A percentile compares a stretch with the other conserved stretches of the same genome.
Conservation (phyloP, 139 green algal genomes). For the Chlorokybus atmophyticus region DNA sequence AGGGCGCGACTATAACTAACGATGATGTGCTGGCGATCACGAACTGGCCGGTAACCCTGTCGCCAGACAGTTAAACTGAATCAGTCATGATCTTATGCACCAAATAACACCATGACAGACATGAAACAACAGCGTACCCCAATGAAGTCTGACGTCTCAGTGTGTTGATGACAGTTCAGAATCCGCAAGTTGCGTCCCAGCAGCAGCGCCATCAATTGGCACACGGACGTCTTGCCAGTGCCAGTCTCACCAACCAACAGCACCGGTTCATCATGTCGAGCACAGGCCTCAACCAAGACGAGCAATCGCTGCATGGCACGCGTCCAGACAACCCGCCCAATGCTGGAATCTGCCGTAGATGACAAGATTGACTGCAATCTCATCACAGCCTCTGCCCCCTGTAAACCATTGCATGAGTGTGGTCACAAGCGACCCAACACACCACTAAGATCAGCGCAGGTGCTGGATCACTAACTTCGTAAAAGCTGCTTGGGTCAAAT, state of each 20-base stretch:
- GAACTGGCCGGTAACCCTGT: slow-evolving; percentile 16
- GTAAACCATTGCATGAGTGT: too few relatives aligned
- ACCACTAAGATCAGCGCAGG: too few relatives aligned
- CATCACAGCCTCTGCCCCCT: too few relatives aligned
- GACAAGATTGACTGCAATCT: too few relatives aligned
- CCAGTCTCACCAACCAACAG: slow-evolving; percentile 95
- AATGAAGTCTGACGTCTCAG: slow-evolving; percentile 92
- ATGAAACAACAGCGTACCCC: slow-evolving; percentile 29
- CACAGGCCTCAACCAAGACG: slow-evolving; percentile 46
- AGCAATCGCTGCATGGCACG: slow-evolving; percentile 79
- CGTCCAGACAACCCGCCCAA: slow-evolving; percentile 76
- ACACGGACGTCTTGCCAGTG: slow-evolving; percentile 93
- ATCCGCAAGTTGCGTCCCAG: slow-evolving; percentile 68
- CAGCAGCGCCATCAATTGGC: slow-evolving; percentile 77
- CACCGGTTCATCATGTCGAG: slow-evolving; percentile 69
- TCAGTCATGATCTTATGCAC: background rate
- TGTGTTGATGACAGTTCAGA: slow-evolving; percentile 98
- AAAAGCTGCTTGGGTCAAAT: too few relatives aligned
- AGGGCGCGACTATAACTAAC: too few relatives aligned
- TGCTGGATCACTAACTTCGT: too few relatives aligned
- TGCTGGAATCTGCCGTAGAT: too few relatives aligned
- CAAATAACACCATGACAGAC: background rate
- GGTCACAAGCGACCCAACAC: too few relatives aligned
- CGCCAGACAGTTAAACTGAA: background rate
- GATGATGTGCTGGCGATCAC: slow-evolving; percentile 5